These are phyloP conservation scores for Vitis vinifera DNA, from an alignment of 164 flowering plant genomes.

Conservation along the genomic window DNA sequence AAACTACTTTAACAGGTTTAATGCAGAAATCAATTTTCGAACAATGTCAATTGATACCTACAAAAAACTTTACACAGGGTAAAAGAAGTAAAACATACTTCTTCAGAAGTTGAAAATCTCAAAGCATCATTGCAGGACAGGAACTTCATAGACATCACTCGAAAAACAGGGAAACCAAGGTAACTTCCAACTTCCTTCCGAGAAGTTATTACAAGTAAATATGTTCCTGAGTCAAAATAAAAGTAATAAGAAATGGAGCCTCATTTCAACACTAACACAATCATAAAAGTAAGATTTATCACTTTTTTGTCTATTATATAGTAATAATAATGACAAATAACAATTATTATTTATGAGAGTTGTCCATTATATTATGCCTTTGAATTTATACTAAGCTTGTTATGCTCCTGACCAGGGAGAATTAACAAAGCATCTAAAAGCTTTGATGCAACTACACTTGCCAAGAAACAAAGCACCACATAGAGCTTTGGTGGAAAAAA, in stretches of 20 bases:
- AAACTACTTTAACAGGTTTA: too few species aligned
- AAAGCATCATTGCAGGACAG: conserved; percentile 72
- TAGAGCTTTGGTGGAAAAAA: too few species aligned
- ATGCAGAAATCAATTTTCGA: neutral
- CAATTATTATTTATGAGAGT: too few species aligned
- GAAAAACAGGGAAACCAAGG: conserved; percentile 77
- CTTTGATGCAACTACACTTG: too few species aligned
- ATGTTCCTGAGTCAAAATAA: conserved; percentile 51
- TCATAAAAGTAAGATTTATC: too few species aligned
- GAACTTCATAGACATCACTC: conserved; percentile 75
- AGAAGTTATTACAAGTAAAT: conserved; percentile 80
- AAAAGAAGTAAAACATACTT: conserved; percentile 46
- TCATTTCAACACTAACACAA: neutral
- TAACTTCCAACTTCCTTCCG: conserved; percentile 73
- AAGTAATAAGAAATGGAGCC: conserved; percentile 1
- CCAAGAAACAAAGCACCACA: too few species aligned
- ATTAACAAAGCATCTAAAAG: too few species aligned
- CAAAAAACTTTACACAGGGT: neutral
- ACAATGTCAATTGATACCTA: neutral
- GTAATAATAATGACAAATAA: too few species aligned
- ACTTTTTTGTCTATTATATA: too few species aligned
- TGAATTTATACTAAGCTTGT: too few species aligned
- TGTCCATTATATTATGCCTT: too few species aligned
- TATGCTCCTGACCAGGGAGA: too few species aligned
- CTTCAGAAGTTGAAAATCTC: conserved; percentile 60